Percentiles rank a stretch among this genome's conserved stretches.
phyloP scores from a whole-genome alignment of 345 rosid species.

The Populus euphratica region DNA sequence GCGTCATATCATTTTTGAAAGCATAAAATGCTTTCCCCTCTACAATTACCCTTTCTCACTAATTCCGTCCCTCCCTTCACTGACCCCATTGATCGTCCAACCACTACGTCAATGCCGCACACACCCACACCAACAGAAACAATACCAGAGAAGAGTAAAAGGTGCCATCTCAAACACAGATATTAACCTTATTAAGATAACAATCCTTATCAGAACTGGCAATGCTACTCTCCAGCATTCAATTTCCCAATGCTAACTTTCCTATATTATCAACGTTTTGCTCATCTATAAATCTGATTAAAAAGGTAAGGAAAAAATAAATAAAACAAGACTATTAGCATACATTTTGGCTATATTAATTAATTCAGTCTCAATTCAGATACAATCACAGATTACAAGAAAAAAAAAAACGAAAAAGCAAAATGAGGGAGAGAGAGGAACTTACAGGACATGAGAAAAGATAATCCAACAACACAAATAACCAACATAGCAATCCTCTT shows the following conservation, averaged over 20 bases:
- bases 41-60: not conserved
- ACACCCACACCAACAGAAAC: not conserved
- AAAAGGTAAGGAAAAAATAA: not conserved
- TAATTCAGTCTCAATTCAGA: not conserved
- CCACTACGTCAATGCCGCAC: not conserved
- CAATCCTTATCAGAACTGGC: not conserved
- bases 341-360: not conserved
- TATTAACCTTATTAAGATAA: not conserved
- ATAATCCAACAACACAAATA: constrained; percentile 85
- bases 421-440: not conserved
- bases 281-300: not conserved
- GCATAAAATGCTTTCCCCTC: not conserved
- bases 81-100: not conserved
- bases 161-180: not conserved
- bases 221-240: not conserved
- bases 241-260: not conserved
- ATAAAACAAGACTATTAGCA: not conserved
- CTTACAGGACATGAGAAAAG: constrained; percentile 90
- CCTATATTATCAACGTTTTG: not conserved
- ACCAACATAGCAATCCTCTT: constrained; percentile 79
- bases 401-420: no score
- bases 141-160: not conserved
- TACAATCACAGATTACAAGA: not conserved
- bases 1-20: no score
- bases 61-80: not conserved